Base-by-base conservation (phyloP, 139 green algal species). In the Chlorella vulgaris region DNA sequence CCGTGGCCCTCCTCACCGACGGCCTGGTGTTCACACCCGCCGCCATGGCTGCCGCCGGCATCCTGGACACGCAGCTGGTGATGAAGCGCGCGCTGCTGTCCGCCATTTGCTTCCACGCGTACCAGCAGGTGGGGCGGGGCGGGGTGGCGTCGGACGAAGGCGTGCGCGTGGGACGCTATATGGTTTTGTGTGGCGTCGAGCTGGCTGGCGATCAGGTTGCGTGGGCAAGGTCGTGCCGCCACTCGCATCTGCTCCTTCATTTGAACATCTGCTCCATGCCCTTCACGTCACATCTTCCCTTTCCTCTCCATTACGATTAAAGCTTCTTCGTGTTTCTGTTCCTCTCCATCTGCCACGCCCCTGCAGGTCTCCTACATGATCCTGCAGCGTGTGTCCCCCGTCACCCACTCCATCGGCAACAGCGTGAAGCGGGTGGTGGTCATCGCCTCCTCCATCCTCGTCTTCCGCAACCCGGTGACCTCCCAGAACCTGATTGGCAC, bases 391-490 rank as follows among this genome's bases (percentile, higher is more conserved):
- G 96, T 99, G 31, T 93, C 90, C 2, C 97, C 97, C 1, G 97
- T 99, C 38, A 98, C 97, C 19, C 97, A 99, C 91, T 98, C 95
- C 61, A 96, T 99, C 47, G 97, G 97, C 85, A 99, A 99, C 92
- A 99, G 97, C 81, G 91, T 99, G 29, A 99, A 99, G 93, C 88
- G 96, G 15, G 95, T 99, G 43, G 92, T 98, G 53, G 96, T 99
- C 47, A 99, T 99, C 83, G 92, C 96, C 31, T 90, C 93, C 8
- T 94, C 91, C 3, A 90, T 99, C 31, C 60, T 99, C 29, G 90
- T 98, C 53, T 99, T 99, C 90, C 83, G 88, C 21, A 98, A 95
- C 78, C 96, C 96, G 28, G 92, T 99, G 70, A 78, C 71, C 60
- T 84, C 92, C 89, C 73, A 79, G 73, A 79, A 79, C 53, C 33